Evolutionary conservation across 768 basidiomycete species (phyloP), one percentile per base, ranked within the genome.

Genomic region (Artomyces pyxidatus): DNA sequence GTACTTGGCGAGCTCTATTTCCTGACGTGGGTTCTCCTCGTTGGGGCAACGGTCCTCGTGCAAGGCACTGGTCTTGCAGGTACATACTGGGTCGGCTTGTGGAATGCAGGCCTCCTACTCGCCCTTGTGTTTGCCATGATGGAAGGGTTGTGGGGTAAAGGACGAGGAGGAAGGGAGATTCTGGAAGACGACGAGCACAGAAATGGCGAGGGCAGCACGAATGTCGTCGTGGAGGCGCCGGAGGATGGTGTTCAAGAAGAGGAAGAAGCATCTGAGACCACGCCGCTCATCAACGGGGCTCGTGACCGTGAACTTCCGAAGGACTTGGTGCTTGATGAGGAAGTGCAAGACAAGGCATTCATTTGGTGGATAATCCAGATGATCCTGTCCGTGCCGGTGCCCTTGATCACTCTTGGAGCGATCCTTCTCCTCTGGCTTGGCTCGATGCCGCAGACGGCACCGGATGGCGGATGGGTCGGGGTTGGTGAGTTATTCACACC

Each of bases 321-420:
- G 40, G 19, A n/a, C n/a, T 10, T 38, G 50, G 12, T 28, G 37
- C 19, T 26, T 25, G 8, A 49, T 22, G 48, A 51, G 42, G 28
- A 21, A 27, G 26, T 8, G 26, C 46, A 56, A 30, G 55, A 62
- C 12, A 56, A 62, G 11, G 63, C 64, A 49, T 56, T 65, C 22
- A 67, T 71, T 10, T 73, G 73, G 68, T 87, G 85, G 83, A 73
- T 81, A 37, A 52, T 74, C 35, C 81, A 86, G 59, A 58, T 82
- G 35, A 42, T 83, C 4, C 51, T 82, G 5, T 67, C 74, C 1
- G 70, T 85, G 2, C 76, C 79, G 0, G 68, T 76, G 2, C 68
- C 81, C 11, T 58, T 86, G 35, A 49, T 80, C 10, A 68, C 68
- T 42, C 77, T 87, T 56, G 65, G 81, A 25, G 62, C 65, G 0